phyloP scores from a whole-genome alignment of 805 yeast genomes.

The Sporopachydermia lactativora region DNA sequence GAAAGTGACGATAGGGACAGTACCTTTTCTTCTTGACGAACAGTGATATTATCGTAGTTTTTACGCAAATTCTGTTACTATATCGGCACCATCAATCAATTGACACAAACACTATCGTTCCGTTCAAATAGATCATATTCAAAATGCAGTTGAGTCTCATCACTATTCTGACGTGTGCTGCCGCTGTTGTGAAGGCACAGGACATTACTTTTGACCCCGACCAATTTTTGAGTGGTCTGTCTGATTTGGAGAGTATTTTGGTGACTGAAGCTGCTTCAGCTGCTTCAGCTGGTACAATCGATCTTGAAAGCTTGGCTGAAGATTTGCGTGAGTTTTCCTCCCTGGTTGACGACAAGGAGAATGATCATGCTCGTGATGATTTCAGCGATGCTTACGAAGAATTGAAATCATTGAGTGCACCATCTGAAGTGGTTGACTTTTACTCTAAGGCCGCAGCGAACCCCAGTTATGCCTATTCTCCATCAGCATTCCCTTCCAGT shows the following conservation, averaged over 20 bases:
- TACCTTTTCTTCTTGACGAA: too few relatives aligned
- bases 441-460: background rate
- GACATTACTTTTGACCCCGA: background rate
- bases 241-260: background rate
- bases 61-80: too few relatives aligned
- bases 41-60: too few relatives aligned
- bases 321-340: background rate
- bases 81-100: too few relatives aligned
- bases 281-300: background rate
- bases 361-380: too few relatives aligned
- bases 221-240: background rate
- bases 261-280: too few relatives aligned
- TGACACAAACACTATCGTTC: too few relatives aligned
- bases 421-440: background rate
- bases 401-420: background rate
- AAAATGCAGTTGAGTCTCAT: background rate
- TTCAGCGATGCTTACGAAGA: background rate
- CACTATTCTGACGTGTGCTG: background rate
- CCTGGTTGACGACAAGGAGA: background rate
- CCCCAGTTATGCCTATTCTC: background rate
- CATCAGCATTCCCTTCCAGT: background rate
- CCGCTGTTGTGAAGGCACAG: background rate
- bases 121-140: too few relatives aligned
- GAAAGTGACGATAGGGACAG: too few relatives aligned
- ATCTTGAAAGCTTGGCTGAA: background rate